phyloP scores from a whole-genome alignment of 176 grass and related monocot species.

The Eragrostis curvula region DNA sequence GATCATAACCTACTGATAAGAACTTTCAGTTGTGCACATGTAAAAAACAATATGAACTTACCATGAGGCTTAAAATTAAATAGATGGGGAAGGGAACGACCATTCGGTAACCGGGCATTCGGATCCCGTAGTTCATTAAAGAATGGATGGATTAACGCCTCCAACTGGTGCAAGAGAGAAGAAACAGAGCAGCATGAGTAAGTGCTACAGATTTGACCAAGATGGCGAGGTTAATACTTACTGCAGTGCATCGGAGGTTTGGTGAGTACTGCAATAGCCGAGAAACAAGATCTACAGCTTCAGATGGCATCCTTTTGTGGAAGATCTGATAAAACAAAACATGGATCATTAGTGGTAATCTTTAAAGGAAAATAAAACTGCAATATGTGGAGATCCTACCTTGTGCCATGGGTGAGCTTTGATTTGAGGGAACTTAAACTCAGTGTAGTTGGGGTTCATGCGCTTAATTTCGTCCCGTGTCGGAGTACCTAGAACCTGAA shows the following conservation, averaged over 20 bases:
- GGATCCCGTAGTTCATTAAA: conserved; percentile 80
- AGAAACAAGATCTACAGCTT: conserved; percentile 93
- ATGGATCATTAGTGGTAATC: conserved; percentile 22
- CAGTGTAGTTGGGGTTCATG: conserved; percentile 87
- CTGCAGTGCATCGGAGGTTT: conserved; percentile 81
- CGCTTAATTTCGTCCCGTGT: conserved; percentile 94
- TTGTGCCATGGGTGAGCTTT: conserved; percentile 95
- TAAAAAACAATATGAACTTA: conserved; percentile 34
- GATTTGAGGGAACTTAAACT: conserved; percentile 88
- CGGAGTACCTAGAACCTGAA: conserved; percentile 84
- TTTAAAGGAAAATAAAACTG: background rate
- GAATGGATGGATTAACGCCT: conserved; percentile 82
- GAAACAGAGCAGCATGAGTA: background rate
- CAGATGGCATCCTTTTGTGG: conserved; percentile 90
- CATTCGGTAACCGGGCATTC: conserved; percentile 68
- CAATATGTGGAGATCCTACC: conserved; percentile 23
- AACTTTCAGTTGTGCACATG: conserved; percentile 14
- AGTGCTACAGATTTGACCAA: background rate
- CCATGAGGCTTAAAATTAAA: conserved; percentile 94
- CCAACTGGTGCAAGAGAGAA: conserved; percentile 62
- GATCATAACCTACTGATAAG: background rate
- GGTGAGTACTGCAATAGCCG: conserved; percentile 92
- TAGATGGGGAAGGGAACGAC: conserved; percentile 70
- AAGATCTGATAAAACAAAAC: conserved; percentile 70
- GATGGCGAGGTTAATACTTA: conserved; percentile 45